A percentile compares a stretch with the other conserved stretches of the same genome.
Evolutionary conservation across 495 filamentous ascomycete species (phyloP).

Genomic region (Mytilinidion resinicola): DNA sequence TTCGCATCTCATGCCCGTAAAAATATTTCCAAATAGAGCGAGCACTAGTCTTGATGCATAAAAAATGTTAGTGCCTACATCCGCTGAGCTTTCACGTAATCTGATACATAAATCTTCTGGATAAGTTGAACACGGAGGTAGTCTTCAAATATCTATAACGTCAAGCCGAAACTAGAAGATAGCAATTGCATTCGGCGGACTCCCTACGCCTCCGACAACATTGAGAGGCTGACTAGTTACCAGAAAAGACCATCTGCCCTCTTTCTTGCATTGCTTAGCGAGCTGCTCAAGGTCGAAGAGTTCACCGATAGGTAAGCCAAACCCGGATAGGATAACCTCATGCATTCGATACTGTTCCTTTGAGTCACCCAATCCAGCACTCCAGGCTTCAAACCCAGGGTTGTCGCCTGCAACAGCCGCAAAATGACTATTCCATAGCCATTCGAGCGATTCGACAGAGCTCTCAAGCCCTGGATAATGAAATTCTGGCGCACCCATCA

Average conservation of each 20-base stretch:
- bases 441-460: conserved; percentile 38
- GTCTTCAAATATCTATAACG: too few species aligned
- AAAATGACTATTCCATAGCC: conserved; percentile 33
- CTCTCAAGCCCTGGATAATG: conserved; percentile 43
- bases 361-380: background rate
- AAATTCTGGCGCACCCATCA: conserved; percentile 35
- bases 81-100: too few species aligned
- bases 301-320: conserved; percentile 53
- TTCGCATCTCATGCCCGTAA: too few species aligned
- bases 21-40: too few species aligned
- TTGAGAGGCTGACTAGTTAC: background rate
- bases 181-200: too few species aligned
- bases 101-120: too few species aligned
- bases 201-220: background rate
- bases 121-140: too few species aligned
- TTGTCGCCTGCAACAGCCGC: conserved; percentile 33
- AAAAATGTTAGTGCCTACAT: too few species aligned
- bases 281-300: conserved; percentile 50
- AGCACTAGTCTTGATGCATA: too few species aligned
- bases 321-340: conserved; percentile 48
- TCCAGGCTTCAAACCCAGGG: conserved; percentile 33
- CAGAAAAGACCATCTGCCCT: background rate
- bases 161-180: too few species aligned
- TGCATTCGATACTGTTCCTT: conserved; percentile 34
- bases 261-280: conserved; percentile 37